phyloP scores from a whole-genome alignment of 1,284 basidiomycete genomes.

The Meira miltonrushii region DNA sequence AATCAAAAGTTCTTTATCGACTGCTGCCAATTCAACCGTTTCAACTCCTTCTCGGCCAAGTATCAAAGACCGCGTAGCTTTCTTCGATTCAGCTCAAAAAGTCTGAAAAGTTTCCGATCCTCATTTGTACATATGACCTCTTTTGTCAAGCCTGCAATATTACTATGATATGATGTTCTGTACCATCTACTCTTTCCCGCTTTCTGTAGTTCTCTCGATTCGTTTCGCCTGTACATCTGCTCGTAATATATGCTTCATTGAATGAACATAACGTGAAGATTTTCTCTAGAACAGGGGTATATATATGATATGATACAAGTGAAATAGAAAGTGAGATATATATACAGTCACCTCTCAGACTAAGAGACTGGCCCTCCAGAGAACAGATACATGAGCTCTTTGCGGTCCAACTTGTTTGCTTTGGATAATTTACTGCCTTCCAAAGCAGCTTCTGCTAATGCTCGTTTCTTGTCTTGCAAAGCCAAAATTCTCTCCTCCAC shows the following conservation, averaged over 20 bases:
- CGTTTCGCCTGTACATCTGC: too few species aligned
- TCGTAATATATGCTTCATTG: too few species aligned
- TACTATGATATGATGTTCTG: too few species aligned
- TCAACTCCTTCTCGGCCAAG: constrained; percentile 17
- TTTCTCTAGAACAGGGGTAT: too few species aligned
- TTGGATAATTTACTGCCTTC: constrained; percentile 76
- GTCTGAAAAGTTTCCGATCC: too few species aligned
- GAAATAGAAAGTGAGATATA: too few species aligned
- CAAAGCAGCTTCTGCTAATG: constrained; percentile 74
- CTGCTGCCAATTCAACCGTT: background rate
- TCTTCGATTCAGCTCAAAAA: constrained; percentile 23
- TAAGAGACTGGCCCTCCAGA: background rate
- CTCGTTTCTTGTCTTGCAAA: constrained; percentile 69
- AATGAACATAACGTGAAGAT: too few species aligned
- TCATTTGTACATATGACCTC: too few species aligned
- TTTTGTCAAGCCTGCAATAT: too few species aligned
- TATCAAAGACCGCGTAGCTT: constrained; percentile 33
- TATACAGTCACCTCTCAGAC: background rate
- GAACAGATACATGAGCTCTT: constrained; percentile 20
- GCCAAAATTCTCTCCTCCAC: constrained; percentile 82
- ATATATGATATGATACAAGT: too few species aligned
- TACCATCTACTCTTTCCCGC: too few species aligned
- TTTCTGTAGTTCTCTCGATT: too few species aligned
- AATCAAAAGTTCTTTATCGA: background rate
- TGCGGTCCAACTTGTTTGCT: constrained; percentile 7